Base-by-base conservation (phyloP, 1,139 yeast genomes). In the Blastobotrys capitulatus region DNA sequence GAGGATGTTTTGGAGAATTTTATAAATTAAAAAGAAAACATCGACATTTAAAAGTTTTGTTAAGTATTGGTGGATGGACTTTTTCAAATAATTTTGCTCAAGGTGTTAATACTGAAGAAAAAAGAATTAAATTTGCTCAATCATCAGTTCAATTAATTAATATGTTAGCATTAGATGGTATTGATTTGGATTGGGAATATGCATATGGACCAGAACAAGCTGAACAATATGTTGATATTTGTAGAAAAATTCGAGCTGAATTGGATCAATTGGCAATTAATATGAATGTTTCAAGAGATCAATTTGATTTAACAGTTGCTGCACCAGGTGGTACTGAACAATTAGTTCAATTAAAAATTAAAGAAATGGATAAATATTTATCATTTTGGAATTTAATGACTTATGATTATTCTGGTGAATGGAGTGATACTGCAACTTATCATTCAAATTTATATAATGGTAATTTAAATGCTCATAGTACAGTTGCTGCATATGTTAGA, bases 151-250 rank as follows among this genome's bases (percentile, higher is more conserved):
- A 67, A 0, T 65, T 78, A 31, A 71, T 87, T 60, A 56, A 66
- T 2, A 68, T 73, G 46, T 76, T 80, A 60, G 84, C 86, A 0
- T 81, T 92, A 60, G 97, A 92, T 64, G 97, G 98, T 0, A 72
- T 92, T 46, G 98, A 92, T 64, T 69, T 92, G 34, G 98, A 92
- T 67, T 92, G 97, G 97, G 98, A 92, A 64, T 90, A 83, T 57
- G 96, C 97, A 0, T 63, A 68, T 20, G 72, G 67, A 39, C 57
- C 59, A 2, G 58, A 63, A 0, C 83, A 86, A 53, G 79, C 80
- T 1, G 49, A 57, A 1, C 63, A 65, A 44, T 74, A 82, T 52
- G 71, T 78, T 1, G 64, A 66, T 12, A 57, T 87, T 35, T 65
- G 86, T 10, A 59, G 59, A 27, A 57, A 53, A 12, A 59, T 86